A percentile compares a stretch with the other conserved stretches of the same genome.
Evolutionary conservation across 345 rosid genomes (phyloP).

Genomic region (Lagerstroemia speciosa): DNA sequence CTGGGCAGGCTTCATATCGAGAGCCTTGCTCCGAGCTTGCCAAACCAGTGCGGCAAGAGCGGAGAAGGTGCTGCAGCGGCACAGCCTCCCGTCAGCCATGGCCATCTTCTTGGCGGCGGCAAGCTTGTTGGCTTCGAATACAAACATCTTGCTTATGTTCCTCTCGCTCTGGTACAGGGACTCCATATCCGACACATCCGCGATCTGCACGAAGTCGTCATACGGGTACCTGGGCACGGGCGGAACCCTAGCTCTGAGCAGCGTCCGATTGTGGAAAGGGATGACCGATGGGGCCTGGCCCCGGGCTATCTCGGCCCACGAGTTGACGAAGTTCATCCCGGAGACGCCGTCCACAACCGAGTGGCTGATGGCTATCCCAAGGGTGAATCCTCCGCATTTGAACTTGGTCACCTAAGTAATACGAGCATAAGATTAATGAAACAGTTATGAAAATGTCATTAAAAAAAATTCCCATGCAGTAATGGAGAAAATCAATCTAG

Average conservation of each 20-base stretch:
- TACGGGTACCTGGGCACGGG: constrained; percentile 17
- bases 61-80: constrained; percentile 11
- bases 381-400: constrained; percentile 28
- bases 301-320: constrained; percentile 27
- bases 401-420: constrained; percentile 26
- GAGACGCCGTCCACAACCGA: constrained; percentile 27
- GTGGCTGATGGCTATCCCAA: constrained; percentile 23
- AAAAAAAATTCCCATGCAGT: background rate
- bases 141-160: background rate
- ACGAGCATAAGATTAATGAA: background rate
- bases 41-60: constrained; percentile 7
- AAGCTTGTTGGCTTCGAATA: constrained; percentile 1
- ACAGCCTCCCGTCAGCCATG: constrained; percentile 7
- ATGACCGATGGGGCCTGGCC: constrained; percentile 15
- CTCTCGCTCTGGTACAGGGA: constrained; percentile 2
- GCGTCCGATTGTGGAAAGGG: constrained; percentile 23
- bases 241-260: constrained; percentile 19
- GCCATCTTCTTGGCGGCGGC: constrained; percentile 8
- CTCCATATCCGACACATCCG: constrained; percentile 18
- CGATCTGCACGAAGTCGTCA: constrained; percentile 18
- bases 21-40: constrained; percentile 12
- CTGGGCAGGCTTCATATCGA: constrained; percentile 14
- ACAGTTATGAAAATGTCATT: background rate
- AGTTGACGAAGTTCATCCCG: constrained; percentile 25
- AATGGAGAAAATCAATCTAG: background rate